Evolutionary conservation across 2,329 filamentous ascomycete species (phyloP).

Genomic region (Pseudogymnoascus sp.): DNA sequence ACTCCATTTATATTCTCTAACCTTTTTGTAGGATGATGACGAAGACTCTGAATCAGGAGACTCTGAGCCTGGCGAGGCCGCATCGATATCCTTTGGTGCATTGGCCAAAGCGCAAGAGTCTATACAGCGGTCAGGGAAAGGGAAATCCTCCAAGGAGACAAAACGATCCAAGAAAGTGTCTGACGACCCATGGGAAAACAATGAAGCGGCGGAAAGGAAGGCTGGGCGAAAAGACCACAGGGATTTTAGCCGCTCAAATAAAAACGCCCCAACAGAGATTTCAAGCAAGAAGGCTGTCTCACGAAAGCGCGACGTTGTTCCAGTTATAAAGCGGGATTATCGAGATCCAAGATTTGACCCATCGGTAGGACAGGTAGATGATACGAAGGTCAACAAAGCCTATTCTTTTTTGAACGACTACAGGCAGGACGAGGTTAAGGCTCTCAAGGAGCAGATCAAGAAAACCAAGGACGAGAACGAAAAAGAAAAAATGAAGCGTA

Average conservation of each 20-base stretch:
- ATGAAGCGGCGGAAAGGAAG: slow-evolving; percentile 37
- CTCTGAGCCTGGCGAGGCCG: slow-evolving; percentile 28
- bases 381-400: slow-evolving; percentile 55
- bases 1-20: background rate
- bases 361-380: slow-evolving; percentile 48
- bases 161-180: slow-evolving; percentile 12
- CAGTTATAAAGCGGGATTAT: slow-evolving; percentile 47
- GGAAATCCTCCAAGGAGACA: slow-evolving; percentile 23
- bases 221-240: slow-evolving; percentile 31
- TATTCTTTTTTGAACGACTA: slow-evolving; percentile 89
- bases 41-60: slow-evolving; percentile 13
- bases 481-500: slow-evolving; percentile 63
- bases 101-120: slow-evolving; percentile 77
- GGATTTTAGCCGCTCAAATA: slow-evolving; percentile 53
- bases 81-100: slow-evolving; percentile 77
- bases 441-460: slow-evolving; percentile 61
- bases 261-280: slow-evolving; percentile 81
- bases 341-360: slow-evolving; percentile 89
- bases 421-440: slow-evolving; percentile 70
- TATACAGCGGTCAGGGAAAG: slow-evolving; percentile 39
- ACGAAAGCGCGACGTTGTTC: slow-evolving; percentile 67
- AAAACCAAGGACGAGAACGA: slow-evolving; percentile 57
- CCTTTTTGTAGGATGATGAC: slow-evolving; percentile 9
- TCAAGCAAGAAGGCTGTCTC: slow-evolving; percentile 78
- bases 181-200: slow-evolving; percentile 28